These are phyloP conservation scores for Climacium dendroides DNA, from an alignment of 225 moss, liverwort and hornwort species.

Conservation along the genomic window DNA sequence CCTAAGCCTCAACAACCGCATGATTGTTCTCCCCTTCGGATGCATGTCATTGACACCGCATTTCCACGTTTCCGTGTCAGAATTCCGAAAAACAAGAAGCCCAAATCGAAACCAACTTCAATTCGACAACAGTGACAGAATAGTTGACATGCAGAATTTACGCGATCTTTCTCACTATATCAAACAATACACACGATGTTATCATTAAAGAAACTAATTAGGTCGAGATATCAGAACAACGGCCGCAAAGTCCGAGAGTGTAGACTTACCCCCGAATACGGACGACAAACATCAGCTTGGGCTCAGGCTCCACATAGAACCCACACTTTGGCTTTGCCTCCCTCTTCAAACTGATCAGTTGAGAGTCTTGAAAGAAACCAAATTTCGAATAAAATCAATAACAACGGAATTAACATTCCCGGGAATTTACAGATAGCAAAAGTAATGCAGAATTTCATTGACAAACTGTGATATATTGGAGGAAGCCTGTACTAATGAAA, in stretches of 20 bases:
- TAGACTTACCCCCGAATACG: neutral
- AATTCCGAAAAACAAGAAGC: neutral
- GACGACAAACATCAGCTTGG: no score
- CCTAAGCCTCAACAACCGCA: no score
- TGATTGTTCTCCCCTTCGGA: no score
- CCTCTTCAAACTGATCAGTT: no score
- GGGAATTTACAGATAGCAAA: neutral
- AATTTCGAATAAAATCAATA: neutral
- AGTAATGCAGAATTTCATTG: no score
- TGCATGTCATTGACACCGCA: no score
- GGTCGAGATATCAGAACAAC: neutral
- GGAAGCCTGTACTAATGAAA: neutral
- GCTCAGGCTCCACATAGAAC: no score
- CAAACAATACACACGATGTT: neutral
- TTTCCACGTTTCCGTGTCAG: neutral
- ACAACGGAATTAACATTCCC: neutral
- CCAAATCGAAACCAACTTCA: neutral
- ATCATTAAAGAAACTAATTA: neutral
- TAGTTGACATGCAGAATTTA: neutral
- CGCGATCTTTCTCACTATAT: no score
- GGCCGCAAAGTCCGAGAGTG: neutral
- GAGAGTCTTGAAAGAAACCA: no score
- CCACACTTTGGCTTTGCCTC: no score
- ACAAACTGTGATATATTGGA: no score
- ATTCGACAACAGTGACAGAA: neutral